Percentiles rank a stretch among this genome's conserved stretches.
These are phyloP conservation scores for Tanacetum coccineum DNA, from an alignment of 129 eudicot genomes.

Conservation along the genomic window DNA sequence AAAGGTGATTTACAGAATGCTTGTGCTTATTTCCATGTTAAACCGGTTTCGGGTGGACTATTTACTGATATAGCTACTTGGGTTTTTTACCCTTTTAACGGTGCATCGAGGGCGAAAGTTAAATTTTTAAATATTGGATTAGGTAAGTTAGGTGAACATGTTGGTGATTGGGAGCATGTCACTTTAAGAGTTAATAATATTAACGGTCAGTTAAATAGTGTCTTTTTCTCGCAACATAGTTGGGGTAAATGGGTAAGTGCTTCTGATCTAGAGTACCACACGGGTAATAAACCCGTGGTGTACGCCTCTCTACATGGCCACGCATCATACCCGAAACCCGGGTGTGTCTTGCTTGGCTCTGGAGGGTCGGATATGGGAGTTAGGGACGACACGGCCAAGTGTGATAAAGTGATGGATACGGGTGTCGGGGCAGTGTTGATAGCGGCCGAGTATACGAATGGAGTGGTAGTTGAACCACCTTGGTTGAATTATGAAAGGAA, in stretches of 20 bases:
- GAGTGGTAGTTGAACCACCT: constrained; percentile 41
- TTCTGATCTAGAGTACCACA: constrained; percentile 32
- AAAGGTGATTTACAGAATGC: constrained; percentile 44
- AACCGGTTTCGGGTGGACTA: constrained; percentile 39
- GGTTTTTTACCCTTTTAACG: constrained; percentile 65
- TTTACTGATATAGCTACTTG: constrained; percentile 52
- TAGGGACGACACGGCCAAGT: constrained; percentile 53
- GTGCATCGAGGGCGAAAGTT: constrained; percentile 41
- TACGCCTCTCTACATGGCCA: constrained; percentile 52
- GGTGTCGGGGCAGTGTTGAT: constrained; percentile 38
- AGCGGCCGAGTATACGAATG: constrained; percentile 45
- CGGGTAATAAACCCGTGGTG: constrained; percentile 35
- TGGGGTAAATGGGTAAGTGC: constrained; percentile 48
- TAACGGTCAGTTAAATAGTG: constrained; percentile 36
- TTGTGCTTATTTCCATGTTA: constrained; percentile 40
- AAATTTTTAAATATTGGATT: constrained; percentile 28
- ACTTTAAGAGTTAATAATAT: constrained; percentile 44
- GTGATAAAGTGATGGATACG: constrained; percentile 47
- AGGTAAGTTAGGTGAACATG: constrained; percentile 51
- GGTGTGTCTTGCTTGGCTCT: constrained; percentile 46
- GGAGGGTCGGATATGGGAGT: constrained; percentile 45
- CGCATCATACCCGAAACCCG: constrained; percentile 41
- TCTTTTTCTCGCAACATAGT: constrained; percentile 46
- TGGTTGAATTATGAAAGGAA: constrained; percentile 67
- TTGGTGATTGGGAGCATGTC: constrained; percentile 59